A percentile compares a stretch with the other conserved stretches of the same genome.
These are phyloP conservation scores for Solanum pimpinellifolium DNA, from an alignment of 257 asterid genomes.

Conservation along the genomic window DNA sequence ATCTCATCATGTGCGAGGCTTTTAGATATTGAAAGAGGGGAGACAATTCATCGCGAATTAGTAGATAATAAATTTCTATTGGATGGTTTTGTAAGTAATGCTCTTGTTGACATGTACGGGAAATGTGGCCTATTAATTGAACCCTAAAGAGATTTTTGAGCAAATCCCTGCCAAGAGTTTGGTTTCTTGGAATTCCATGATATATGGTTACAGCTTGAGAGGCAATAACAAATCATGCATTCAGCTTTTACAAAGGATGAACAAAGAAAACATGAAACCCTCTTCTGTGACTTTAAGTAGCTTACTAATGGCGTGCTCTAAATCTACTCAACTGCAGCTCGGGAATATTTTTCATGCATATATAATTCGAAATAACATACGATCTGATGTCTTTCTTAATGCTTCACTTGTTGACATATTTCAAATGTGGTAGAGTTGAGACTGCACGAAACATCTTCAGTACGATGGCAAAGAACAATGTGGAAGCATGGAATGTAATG, in stretches of 20 bases:
- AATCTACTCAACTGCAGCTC: slow-evolving; percentile 37
- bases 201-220: slow-evolving; percentile 50
- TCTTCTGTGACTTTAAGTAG: slow-evolving; percentile 49
- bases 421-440: slow-evolving; percentile 45
- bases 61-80: slow-evolving; percentile 17
- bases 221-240: slow-evolving; percentile 53
- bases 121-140: slow-evolving; percentile 52
- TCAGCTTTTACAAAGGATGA: slow-evolving; percentile 43
- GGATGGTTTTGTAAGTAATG: slow-evolving; percentile 50
- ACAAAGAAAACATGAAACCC: slow-evolving; percentile 27
- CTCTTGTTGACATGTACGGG: slow-evolving; percentile 83
- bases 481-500: slow-evolving; percentile 65
- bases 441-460: slow-evolving; percentile 35
- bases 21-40: slow-evolving; percentile 47
- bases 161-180: slow-evolving; percentile 38
- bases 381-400: slow-evolving; percentile 31
- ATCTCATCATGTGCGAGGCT: slow-evolving; percentile 62
- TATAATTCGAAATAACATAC: slow-evolving; percentile 22
- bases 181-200: slow-evolving; percentile 77
- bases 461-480: slow-evolving; percentile 27
- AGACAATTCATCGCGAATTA: slow-evolving; percentile 41
- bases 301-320: slow-evolving; percentile 49
- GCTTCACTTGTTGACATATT: slow-evolving; percentile 54
- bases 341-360: slow-evolving; percentile 61
- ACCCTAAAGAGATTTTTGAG: slow-evolving; percentile 49